Evolutionary conservation across 176 grass and related monocot species (phyloP), one percentile per base, ranked within the genome.

Genomic region (Stipa capillata): DNA sequence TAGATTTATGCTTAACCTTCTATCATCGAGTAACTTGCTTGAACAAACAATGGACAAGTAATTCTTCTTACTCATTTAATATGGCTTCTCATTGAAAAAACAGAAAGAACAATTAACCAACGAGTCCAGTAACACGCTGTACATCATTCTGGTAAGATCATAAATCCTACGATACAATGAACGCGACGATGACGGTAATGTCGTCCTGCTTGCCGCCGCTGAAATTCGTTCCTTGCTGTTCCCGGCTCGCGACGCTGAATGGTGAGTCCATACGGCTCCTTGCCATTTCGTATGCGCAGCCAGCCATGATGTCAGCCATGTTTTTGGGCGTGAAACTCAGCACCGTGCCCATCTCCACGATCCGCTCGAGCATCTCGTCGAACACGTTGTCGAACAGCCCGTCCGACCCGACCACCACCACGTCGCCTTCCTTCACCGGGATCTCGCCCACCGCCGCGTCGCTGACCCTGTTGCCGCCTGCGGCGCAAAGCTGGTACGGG

Each of bases 341-440:
- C 7, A 5, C 15, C 45, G 31, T 47, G 8, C 48, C 69, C 17
- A 45, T 35, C 29, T 35, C 48, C 28, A 86, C 59, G 59, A 67
- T 1, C 33, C 3, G 28, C 44, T 62, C 59, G 43, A 81, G 45
- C 48, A 75, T 60, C 0, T 2, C 2, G 37, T 86, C 69, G 45
- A 67, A 74, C 60, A 86, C 6, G 77, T 86, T 86, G 39, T 86
- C 84, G 77, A 86, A 86, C 16, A 86, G 36, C 6, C 77, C 78
- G 61, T 86, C 78, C 0, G 84, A 76, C 34, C 69, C 77, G 37
- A 37, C 11, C 7, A 86, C 77, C 35, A 81, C 60, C 18, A 86
- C 70, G 78, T 86, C 84, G 48, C 60, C 84, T 17, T 20, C 2
- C 17, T 13, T 54, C 6, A 78, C 65, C 21, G 6, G 0, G 1